These are phyloP conservation scores for Hirschioporus abietinus DNA, from an alignment of 768 basidiomycete species.

Conservation along the genomic window DNA sequence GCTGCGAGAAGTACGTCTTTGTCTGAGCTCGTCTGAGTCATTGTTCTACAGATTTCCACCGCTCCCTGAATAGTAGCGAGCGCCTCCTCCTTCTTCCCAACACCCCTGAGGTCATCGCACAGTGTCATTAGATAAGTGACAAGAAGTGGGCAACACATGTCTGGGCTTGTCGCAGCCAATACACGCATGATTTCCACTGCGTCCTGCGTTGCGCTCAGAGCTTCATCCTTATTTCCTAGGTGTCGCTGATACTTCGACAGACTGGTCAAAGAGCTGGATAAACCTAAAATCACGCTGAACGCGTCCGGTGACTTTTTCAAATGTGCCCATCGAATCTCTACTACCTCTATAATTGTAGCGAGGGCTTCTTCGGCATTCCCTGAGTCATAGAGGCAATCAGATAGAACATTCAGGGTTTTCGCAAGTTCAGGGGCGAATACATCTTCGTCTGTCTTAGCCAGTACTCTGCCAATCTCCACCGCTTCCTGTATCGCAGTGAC, in stretches of 20 bases:
- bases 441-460: background rate
- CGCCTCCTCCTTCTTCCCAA: slow-evolving; percentile 9
- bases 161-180: background rate
- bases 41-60: background rate
- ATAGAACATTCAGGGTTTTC: slow-evolving; percentile 7
- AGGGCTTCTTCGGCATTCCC: slow-evolving; percentile 8
- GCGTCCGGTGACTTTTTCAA: too few species aligned
- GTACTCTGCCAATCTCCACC: background rate
- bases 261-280: too few species aligned
- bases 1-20: background rate
- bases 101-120: slow-evolving; percentile 3
- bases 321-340: too few species aligned
- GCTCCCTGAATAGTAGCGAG: slow-evolving; percentile 3
- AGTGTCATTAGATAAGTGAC: background rate
- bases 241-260: too few species aligned
- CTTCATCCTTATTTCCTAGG: too few species aligned
- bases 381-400: slow-evolving; percentile 6
- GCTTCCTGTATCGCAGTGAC: background rate
- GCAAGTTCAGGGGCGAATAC: slow-evolving; percentile 7
- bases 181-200: background rate
- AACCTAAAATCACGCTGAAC: too few species aligned
- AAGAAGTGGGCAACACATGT: background rate
- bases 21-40: background rate
- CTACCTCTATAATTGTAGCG: background rate
- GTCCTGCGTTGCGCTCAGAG: too few species aligned